Conservation (phyloP, 768 basidiomycete genomes). For the Hemileccinum impolitum region DNA sequence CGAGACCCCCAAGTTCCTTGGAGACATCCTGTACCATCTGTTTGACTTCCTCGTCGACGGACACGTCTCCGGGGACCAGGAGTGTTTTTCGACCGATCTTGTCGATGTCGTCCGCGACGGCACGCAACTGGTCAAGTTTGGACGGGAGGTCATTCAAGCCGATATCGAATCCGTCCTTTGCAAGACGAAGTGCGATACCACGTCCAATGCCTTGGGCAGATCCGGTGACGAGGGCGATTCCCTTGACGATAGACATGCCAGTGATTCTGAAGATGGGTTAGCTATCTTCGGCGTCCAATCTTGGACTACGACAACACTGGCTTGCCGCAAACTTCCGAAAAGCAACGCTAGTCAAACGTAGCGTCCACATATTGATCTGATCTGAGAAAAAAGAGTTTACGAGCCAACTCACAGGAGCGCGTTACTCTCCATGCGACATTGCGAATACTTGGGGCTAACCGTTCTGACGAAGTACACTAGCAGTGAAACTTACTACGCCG, state of each 20-base stretch:
- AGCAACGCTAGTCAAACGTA: too few species aligned
- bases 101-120: constrained; percentile 18
- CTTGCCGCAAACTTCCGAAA: too few species aligned
- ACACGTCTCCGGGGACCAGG: constrained; percentile 34
- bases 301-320: too few species aligned
- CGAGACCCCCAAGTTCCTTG: constrained; percentile 25
- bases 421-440: too few species aligned
- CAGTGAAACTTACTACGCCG: too few species aligned
- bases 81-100: constrained; percentile 14
- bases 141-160: constrained; percentile 24
- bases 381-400: too few species aligned
- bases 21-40: constrained; percentile 32
- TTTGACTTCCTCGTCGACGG: constrained; percentile 38
- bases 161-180: constrained; percentile 18
- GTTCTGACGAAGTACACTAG: too few species aligned
- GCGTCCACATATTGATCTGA: too few species aligned
- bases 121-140: constrained; percentile 5
- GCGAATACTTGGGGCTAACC: too few species aligned
- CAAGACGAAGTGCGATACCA: constrained; percentile 11
- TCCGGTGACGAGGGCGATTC: constrained; percentile 28
- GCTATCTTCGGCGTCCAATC: too few species aligned
- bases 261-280: background rate
- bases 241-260: constrained; percentile 15
- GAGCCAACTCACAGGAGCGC: too few species aligned
- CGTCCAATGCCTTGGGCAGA: constrained; percentile 27